phyloP scores from a whole-genome alignment of 2,329 filamentous ascomycete species.

The Ilyonectria destructans region DNA sequence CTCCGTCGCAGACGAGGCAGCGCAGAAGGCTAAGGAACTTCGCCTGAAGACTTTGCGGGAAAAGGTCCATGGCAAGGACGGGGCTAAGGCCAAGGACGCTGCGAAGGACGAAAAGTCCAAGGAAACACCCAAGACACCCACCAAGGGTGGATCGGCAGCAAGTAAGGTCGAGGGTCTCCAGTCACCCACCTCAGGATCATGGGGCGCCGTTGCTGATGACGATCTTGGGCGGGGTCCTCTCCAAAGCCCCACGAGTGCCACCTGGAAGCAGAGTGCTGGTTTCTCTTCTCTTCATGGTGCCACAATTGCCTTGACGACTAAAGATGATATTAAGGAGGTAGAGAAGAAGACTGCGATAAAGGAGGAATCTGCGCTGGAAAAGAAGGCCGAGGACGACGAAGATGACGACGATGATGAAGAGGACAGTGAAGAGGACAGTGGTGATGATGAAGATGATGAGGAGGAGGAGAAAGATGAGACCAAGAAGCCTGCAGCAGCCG shows the following conservation, averaged over 20 bases:
- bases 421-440: slow-evolving; percentile 50
- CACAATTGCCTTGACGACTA: slow-evolving; percentile 51
- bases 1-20: slow-evolving; percentile 77
- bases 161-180: slow-evolving; percentile 56
- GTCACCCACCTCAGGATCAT: slow-evolving; percentile 63
- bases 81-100: slow-evolving; percentile 35
- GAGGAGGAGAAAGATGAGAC: slow-evolving; percentile 41
- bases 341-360: slow-evolving; percentile 56
- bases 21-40: slow-evolving; percentile 74
- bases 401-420: slow-evolving; percentile 50
- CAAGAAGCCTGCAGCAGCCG: slow-evolving; percentile 14
- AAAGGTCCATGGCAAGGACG: slow-evolving; percentile 68
- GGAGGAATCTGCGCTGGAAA: slow-evolving; percentile 58
- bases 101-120: slow-evolving; percentile 31
- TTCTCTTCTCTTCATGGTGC: slow-evolving; percentile 49
- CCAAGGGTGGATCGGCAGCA: slow-evolving; percentile 24
- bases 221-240: slow-evolving; percentile 52
- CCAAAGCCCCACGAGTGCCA: slow-evolving; percentile 61
- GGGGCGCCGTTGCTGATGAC: slow-evolving; percentile 52
- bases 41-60: slow-evolving; percentile 69
- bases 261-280: slow-evolving; percentile 57
- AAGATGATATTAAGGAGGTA: slow-evolving; percentile 58
- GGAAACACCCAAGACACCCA: slow-evolving; percentile 20
- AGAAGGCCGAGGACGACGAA: slow-evolving; percentile 53
- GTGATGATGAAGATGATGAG: slow-evolving; percentile 46